Base-by-base conservation (phyloP, 805 yeast genomes). In the Ogataea trehalophila region DNA sequence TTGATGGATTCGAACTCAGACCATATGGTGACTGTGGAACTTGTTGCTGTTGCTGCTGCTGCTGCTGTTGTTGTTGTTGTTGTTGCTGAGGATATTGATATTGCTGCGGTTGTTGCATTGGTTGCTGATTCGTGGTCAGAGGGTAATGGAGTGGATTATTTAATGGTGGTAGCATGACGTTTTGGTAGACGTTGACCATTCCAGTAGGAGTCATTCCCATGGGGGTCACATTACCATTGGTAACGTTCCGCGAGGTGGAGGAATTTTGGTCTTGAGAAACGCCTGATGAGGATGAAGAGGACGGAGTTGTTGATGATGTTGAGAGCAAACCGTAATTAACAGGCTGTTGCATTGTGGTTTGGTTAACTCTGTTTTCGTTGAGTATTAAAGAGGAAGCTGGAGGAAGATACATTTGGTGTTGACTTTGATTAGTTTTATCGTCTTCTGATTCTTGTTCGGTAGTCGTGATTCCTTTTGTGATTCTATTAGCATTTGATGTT, bases 151-250 rank as follows among this genome's bases (percentile, higher is more conserved):
- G 49, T 1, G 55, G 44, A 33, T 48, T 45, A 39, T 47, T 47
- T 33, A 54, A 39, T 6, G 59, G 59, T 9, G 59, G 58, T 29
- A 56, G 49, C 47, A 52, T 54, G 4, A 54, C 48, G 23, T 43
- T 50, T 18, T 42, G 51, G 17, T 26, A 36, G 16, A 15, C 22
- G 31, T 26, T 41, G 18, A 18, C 9, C 18, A 33, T 33, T 9
- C 9, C 22, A 5, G 38, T 6, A 17, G 29, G 22, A 15, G 33
- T 33, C 23, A 14, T 29, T 17, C 23, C 26, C 4, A 17, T 31
- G 14, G 42, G 16, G 8, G 42, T 7, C 4, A 35, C 16, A 29
- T 23, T 17, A 9, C 15, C 16, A 23, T 23, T 8, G n/a, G 23
- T 2, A 9, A 16, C 14, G 20, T 16, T 40, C 9, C n/a, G 36